Conservation (phyloP, 1,139 yeast species). For the Lodderomyces oxycetoniae region DNA sequence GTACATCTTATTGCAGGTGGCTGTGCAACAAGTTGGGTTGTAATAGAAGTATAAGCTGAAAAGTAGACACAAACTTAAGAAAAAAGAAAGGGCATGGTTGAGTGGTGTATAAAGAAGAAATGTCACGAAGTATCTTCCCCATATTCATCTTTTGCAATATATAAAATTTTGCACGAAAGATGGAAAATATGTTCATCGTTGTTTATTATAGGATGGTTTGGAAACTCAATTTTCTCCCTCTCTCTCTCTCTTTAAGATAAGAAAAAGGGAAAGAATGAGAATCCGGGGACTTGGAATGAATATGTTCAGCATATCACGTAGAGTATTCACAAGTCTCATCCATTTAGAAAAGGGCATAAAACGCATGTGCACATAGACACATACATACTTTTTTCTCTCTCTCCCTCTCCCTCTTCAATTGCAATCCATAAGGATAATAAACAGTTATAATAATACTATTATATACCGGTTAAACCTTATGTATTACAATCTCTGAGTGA, state of each 20-base stretch:
- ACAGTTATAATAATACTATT: no score
- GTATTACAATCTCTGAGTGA: no score
- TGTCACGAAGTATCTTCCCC: constrained; percentile 80
- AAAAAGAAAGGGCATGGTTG: no score
- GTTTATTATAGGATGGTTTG: constrained; percentile 49
- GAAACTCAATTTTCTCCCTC: background rate
- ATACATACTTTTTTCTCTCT: background rate
- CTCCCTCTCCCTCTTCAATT: no score
- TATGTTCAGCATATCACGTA: no score
- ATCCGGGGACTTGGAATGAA: background rate
- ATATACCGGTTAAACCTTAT: no score
- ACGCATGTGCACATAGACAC: background rate
- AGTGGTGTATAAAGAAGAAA: constrained; percentile 20
- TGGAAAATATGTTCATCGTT: constrained; percentile 79
- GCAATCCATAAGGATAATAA: no score
- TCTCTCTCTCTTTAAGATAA: background rate
- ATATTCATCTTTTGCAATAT: constrained; percentile 56
- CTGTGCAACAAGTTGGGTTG: constrained; percentile 44
- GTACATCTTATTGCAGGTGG: constrained; percentile 32
- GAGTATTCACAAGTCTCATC: constrained; percentile 1
- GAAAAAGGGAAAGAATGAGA: background rate
- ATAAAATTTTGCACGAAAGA: constrained; percentile 46
- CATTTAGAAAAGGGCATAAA: background rate
- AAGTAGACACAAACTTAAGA: background rate
- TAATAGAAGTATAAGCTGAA: background rate